Conservation (phyloP, 2,329 filamentous ascomycete species). For the Huntiella savannae region DNA sequence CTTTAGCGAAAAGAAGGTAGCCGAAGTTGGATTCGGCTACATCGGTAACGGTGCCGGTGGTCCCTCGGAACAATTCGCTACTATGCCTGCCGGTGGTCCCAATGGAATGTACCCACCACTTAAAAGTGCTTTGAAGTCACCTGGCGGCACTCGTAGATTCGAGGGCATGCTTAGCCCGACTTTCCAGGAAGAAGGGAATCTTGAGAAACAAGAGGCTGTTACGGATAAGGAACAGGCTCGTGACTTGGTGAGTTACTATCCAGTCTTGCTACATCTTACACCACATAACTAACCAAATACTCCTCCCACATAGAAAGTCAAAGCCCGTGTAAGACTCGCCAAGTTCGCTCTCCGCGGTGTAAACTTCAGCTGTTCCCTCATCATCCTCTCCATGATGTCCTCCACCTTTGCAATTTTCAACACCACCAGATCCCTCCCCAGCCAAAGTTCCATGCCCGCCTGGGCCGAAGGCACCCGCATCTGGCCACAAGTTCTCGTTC, state of each 20-base stretch:
- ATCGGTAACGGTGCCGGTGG: slow-evolving; percentile 44
- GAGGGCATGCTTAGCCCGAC: slow-evolving; percentile 75
- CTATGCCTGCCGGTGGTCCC: neutral
- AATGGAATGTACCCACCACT: slow-evolving; percentile 40
- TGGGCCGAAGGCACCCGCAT: slow-evolving; percentile 65
- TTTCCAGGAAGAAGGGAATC: slow-evolving; percentile 66
- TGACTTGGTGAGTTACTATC: slow-evolving; percentile 52
- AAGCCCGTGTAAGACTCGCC: slow-evolving; percentile 74
- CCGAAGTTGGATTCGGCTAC: slow-evolving; percentile 85
- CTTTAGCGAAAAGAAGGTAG: slow-evolving; percentile 47
- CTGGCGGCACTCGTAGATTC: slow-evolving; percentile 56
- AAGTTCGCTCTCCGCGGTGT: slow-evolving; percentile 90
- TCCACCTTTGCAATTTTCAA: slow-evolving; percentile 88
- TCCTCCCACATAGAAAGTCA: slow-evolving; percentile 51
- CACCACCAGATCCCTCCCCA: slow-evolving; percentile 54
- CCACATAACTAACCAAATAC: slow-evolving; percentile 19
- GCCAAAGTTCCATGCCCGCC: slow-evolving; percentile 61
- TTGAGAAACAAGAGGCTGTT: slow-evolving; percentile 65
- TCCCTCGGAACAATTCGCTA: slow-evolving; percentile 19
- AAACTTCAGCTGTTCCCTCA: slow-evolving; percentile 92
- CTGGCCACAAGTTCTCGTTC: slow-evolving; percentile 79
- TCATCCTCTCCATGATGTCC: slow-evolving; percentile 77
- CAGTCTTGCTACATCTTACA: neutral
- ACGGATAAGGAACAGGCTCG: slow-evolving; percentile 76
- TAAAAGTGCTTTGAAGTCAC: slow-evolving; percentile 78